Conservation (phyloP, 2,329 filamentous ascomycete species). For the Alternaria brassicae region DNA sequence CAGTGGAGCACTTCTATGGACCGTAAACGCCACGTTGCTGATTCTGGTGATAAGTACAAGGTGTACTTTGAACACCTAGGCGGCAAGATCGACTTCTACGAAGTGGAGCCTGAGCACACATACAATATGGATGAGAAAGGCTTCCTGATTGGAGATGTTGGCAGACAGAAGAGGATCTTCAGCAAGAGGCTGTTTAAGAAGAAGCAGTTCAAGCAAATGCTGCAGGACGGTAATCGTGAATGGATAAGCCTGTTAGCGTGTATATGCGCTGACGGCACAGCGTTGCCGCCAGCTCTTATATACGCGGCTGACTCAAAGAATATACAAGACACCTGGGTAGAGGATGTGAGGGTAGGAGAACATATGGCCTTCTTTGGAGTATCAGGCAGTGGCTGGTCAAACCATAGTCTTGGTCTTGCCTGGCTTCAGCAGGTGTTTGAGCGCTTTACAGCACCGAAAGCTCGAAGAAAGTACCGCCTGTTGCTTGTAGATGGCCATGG, state of each 20-base stretch:
- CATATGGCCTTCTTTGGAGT: neutral
- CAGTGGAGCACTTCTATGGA: slow-evolving; percentile 10
- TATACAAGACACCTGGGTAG: slow-evolving; percentile 5
- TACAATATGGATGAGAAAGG: slow-evolving; percentile 1
- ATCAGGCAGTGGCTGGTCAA: slow-evolving; percentile 1
- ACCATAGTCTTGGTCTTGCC: neutral
- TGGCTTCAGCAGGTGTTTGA: slow-evolving; percentile 11
- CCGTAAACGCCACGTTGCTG: slow-evolving; percentile 10
- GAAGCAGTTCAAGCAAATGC: neutral
- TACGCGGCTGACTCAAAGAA: slow-evolving; percentile 13
- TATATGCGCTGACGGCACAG: slow-evolving; percentile 20
- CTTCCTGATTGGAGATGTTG: slow-evolving; percentile 10
- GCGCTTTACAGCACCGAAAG: slow-evolving; percentile 21
- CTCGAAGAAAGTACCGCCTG: slow-evolving; percentile 40
- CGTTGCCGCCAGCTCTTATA: slow-evolving; percentile 17
- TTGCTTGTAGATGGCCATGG: slow-evolving; percentile 49
- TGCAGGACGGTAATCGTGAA: slow-evolving; percentile 14
- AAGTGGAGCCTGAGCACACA: slow-evolving; percentile 11
- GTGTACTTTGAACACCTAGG: slow-evolving; percentile 17
- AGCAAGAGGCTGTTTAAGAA: slow-evolving; percentile 2
- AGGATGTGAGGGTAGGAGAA: neutral
- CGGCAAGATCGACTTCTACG: slow-evolving; percentile 16
- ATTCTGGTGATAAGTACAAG: slow-evolving; percentile 12
- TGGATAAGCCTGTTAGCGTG: slow-evolving; percentile 18
- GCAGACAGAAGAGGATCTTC: slow-evolving; percentile 19